These are phyloP conservation scores for Plasmodium inui DNA, from an alignment of 169 alveolate genomes.

Conservation along the genomic window DNA sequence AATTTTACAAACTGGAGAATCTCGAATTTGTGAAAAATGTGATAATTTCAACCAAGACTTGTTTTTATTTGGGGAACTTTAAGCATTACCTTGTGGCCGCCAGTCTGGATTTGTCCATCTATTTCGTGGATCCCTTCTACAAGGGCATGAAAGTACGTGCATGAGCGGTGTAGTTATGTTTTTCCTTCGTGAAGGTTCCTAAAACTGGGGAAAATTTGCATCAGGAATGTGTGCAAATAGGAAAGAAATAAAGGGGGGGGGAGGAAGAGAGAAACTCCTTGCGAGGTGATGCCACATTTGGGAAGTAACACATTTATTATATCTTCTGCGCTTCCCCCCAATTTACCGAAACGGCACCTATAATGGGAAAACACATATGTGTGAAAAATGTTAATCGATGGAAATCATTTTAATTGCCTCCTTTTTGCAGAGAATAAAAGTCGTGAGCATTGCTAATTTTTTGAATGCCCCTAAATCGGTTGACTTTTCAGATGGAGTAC, in stretches of 20 bases:
- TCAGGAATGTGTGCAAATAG: not conserved
- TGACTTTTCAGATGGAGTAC: conserved; percentile 17
- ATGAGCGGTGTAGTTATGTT: not conserved
- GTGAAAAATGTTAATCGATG: not conserved
- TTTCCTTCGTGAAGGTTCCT: not conserved
- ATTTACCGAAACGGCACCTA: not conserved
- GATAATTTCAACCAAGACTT: conserved; percentile 44
- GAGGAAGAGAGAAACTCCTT: not conserved
- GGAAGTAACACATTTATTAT: not conserved
- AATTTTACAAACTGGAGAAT: conserved; percentile 25
- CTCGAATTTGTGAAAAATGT: conserved; percentile 24
- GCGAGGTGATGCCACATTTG: not conserved
- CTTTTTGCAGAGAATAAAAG: conserved; percentile 27
- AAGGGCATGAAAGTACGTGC: conserved; percentile 22
- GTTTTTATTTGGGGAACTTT: conserved; percentile 27
- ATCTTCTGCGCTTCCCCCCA: not conserved
- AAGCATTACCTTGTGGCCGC: conserved; percentile 52
- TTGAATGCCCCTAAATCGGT: not conserved
- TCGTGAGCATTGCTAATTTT: conserved; percentile 28
- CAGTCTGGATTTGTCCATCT: conserved; percentile 36
- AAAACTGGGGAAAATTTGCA: not conserved
- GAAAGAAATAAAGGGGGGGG: not conserved
- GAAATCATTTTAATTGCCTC: not conserved
- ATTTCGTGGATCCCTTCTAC: conserved; percentile 45
- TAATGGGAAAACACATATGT: not conserved